Conservation (phyloP, 257 asterid species). For the Solanum sejunctum region DNA sequence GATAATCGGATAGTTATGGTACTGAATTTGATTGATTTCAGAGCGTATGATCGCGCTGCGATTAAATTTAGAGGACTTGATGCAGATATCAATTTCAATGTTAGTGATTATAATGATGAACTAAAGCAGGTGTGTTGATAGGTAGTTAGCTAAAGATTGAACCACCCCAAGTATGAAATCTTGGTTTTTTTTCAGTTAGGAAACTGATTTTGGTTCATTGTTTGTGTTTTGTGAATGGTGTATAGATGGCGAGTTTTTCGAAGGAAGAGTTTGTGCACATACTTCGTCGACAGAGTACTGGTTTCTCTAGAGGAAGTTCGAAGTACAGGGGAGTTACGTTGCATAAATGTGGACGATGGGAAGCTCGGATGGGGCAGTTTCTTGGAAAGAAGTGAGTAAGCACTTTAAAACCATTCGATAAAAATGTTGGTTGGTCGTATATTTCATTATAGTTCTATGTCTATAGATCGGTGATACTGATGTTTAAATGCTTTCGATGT, state of each 20-base stretch:
- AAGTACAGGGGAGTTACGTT: slow-evolving; percentile 90
- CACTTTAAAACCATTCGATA: not conserved
- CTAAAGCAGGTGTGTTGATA: slow-evolving; percentile 47
- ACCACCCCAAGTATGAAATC: not conserved
- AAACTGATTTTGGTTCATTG: not conserved
- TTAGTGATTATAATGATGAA: slow-evolving; percentile 67
- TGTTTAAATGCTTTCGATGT: not conserved
- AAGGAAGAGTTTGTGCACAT: slow-evolving; percentile 94
- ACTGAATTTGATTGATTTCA: slow-evolving; percentile 11
- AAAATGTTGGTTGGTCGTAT: no score
- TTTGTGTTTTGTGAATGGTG: slow-evolving; percentile 1
- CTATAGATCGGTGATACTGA: not conserved
- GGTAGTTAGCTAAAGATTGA: not conserved
- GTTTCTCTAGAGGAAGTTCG: slow-evolving; percentile 90
- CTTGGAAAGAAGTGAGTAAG: slow-evolving; percentile 89
- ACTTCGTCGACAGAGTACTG: slow-evolving; percentile 93
- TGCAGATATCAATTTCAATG: slow-evolving; percentile 82
- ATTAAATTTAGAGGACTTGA: slow-evolving; percentile 85
- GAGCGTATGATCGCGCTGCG: slow-evolving; percentile 99
- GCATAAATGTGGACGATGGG: slow-evolving; percentile 99
- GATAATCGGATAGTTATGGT: not conserved
- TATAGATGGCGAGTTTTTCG: slow-evolving; percentile 60
- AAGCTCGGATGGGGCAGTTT: slow-evolving; percentile 97
- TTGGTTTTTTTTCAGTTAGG: not conserved
- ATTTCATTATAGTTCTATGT: no score